These are phyloP conservation scores for Platanthera zijinensis DNA, from an alignment of 106 monocot genomes.

Conservation along the genomic window DNA sequence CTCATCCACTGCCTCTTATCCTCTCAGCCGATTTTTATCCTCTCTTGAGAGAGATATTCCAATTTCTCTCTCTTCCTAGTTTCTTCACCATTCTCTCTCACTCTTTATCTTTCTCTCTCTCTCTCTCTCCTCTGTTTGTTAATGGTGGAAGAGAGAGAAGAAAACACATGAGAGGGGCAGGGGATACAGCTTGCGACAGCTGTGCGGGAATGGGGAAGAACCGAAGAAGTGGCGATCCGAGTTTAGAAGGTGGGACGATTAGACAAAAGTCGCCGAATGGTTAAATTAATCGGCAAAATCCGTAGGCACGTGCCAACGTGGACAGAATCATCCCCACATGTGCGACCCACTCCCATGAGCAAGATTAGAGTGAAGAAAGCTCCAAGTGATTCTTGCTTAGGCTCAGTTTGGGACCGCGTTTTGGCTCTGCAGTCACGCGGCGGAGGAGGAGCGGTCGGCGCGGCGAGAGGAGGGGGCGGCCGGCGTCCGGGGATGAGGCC, in stretches of 20 bases:
- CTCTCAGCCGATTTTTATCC: background rate
- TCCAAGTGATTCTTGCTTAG: no score
- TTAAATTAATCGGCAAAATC: conserved; percentile 18
- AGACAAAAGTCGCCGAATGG: conserved; percentile 21
- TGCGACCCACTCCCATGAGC: background rate
- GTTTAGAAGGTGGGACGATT: conserved; percentile 21
- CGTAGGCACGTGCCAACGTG: conserved; percentile 23
- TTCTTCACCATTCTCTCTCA: background rate
- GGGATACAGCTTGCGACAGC: conserved; percentile 8
- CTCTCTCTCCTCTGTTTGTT: background rate
- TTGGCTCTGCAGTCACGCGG: no score
- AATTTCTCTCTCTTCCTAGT: background rate
- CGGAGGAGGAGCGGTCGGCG: no score
- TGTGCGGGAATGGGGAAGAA: conserved; percentile 1
- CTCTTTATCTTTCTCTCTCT: background rate
- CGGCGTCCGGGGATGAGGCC: no score
- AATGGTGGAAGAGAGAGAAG: background rate
- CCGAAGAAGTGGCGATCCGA: background rate
- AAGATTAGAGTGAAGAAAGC: no score
- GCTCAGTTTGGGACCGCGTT: no score
- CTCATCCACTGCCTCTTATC: no score
- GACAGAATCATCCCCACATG: background rate
- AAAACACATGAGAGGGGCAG: background rate
- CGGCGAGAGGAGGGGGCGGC: no score
- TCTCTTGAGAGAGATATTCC: background rate